Percentiles rank a stretch among this genome's conserved stretches.
phyloP scores from a whole-genome alignment of 208 protist genomes.

The Leishmania major region DNA sequence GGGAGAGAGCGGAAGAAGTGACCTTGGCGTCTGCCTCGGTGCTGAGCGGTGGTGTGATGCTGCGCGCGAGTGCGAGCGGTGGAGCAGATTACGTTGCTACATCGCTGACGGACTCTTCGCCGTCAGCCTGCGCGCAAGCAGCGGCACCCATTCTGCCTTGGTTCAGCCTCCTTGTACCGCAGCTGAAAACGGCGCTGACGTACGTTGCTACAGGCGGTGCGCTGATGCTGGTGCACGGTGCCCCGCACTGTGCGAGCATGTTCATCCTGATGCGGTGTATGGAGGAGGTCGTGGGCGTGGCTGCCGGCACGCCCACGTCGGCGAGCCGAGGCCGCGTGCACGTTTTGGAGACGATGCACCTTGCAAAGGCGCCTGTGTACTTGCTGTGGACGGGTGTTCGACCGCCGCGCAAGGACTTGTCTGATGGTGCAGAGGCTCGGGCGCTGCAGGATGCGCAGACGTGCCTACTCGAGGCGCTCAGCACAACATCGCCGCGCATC shows the following conservation, averaged over 20 bases:
- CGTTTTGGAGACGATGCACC: conserved; percentile 74
- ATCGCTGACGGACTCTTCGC: background rate
- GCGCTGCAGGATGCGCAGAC: background rate
- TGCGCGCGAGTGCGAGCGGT: background rate
- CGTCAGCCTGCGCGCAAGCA: background rate
- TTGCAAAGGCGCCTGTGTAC: conserved; percentile 73
- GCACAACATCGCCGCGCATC: conserved; percentile 15
- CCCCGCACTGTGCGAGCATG: conserved; percentile 73
- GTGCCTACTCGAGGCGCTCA: conserved; percentile 28
- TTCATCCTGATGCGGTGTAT: conserved; percentile 62
- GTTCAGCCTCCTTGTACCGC: conserved; percentile 77
- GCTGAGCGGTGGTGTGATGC: background rate
- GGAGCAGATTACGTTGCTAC: background rate
- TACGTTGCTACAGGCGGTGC: conserved; percentile 49
- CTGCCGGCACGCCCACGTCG: background rate
- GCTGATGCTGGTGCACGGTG: conserved; percentile 79
- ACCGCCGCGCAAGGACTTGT: background rate
- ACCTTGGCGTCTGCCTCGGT: background rate
- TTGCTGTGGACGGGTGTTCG: conserved; percentile 37
- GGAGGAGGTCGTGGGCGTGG: conserved; percentile 20
- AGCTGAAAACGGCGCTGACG: conserved; percentile 56
- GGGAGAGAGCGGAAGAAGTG: background rate
- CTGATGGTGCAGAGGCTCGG: background rate
- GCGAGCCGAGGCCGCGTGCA: conserved; percentile 19
- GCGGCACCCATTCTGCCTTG: conserved; percentile 52